Evolutionary conservation across 768 basidiomycete species (phyloP).

Genomic region (Tricholomella constricta): DNA sequence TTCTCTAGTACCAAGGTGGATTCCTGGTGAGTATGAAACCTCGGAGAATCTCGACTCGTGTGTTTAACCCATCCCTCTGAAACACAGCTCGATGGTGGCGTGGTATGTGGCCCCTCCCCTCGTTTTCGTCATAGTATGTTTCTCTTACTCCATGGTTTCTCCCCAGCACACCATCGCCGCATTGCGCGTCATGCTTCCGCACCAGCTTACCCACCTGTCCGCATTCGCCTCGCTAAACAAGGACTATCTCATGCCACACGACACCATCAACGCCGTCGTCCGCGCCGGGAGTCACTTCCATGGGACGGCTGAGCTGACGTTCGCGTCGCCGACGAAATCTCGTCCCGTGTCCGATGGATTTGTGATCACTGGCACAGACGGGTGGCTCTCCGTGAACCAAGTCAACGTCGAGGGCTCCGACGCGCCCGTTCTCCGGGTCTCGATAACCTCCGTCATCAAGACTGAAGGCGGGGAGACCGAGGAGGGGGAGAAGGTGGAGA

Average conservation of each 20-base stretch:
- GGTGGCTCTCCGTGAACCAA: constrained; percentile 54
- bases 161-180: constrained; percentile 66
- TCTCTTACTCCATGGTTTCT: constrained; percentile 6
- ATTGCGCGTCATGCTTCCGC: constrained; percentile 60
- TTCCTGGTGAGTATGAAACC: constrained; percentile 61
- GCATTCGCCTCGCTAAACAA: constrained; percentile 70
- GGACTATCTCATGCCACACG: constrained; percentile 73
- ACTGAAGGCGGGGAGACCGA: constrained; percentile 36
- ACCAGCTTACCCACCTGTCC: constrained; percentile 55
- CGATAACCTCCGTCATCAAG: constrained; percentile 39
- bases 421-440: constrained; percentile 34
- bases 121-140: background rate
- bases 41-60: constrained; percentile 1
- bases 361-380: constrained; percentile 63
- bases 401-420: constrained; percentile 24
- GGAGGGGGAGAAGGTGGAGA: constrained; percentile 49
- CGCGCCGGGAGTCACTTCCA: constrained; percentile 52
- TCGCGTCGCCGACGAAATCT: constrained; percentile 52
- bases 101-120: constrained; percentile 43
- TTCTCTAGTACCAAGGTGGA: constrained; percentile 71
- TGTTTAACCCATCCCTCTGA: constrained; percentile 3
- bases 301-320: constrained; percentile 66
- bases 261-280: constrained; percentile 68
- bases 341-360: constrained; percentile 39
- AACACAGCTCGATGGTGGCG: constrained; percentile 73